Evolutionary conservation across 495 filamentous ascomycete genomes (phyloP), one percentile per base, ranked within the genome.

Genomic region (Neohortaea acidophila): DNA sequence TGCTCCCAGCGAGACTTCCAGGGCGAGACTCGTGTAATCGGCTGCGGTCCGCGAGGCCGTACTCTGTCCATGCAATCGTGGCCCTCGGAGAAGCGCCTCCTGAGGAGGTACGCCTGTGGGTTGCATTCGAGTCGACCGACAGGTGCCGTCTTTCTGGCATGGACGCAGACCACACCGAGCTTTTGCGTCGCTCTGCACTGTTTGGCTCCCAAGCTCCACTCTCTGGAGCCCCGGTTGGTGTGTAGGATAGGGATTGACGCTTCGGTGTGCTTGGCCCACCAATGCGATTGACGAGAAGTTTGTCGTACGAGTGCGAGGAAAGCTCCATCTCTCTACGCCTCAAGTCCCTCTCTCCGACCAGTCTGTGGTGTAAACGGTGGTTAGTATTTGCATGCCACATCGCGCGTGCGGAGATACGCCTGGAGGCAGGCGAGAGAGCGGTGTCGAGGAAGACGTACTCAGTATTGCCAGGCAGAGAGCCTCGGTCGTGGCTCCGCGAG

Each of bases 231-330:
- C 17, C 17, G 41, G 9, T 44, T 14, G 20, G 42, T 42, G 34
- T 44, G 42, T 27, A 23, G 20, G 47, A 45, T 4, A 50, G 31
- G 3, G 47, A 50, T 15, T 13, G 22, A 52, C 75, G 61, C 48
- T 73, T 67, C 25, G 69, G 45, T 45, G 73, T 70, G 54, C 73
- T 63, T 38, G 68, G 54, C 59, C 74, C 69, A 61, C 81, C 63
- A 63, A 74, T 76, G 53, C 81, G 86, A 31, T 80, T 81, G 19
- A 89, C 59, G 36, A 87, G 60, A 41, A 78, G 76, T 52, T 77
- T 77, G 48, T 91, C 84, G 51, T 89, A 89, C 20, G 72, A 72
- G 48, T 81, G 73, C 12, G 71, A 77, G 6, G 69, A 72, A 41
- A 67, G 72, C 52, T 70, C 66, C 23, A 75, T 59, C 36, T 70